Evolutionary conservation across 1,284 basidiomycete species (phyloP).

Genomic region (Irpex rosettiformis): DNA sequence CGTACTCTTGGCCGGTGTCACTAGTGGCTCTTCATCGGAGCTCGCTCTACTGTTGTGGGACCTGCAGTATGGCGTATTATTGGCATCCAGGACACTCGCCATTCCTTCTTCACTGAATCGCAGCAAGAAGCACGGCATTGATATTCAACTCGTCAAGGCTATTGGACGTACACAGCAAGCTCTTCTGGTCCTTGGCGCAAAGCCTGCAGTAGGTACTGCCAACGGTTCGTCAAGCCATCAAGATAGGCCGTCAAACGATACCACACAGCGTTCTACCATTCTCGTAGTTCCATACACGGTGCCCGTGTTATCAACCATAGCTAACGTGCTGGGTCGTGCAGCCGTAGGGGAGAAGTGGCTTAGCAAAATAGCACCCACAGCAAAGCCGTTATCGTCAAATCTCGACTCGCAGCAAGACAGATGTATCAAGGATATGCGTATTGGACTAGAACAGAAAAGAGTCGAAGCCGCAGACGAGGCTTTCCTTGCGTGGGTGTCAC

Average conservation of each 20-base stretch:
- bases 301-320: slow-evolving; percentile 53
- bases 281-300: slow-evolving; percentile 54
- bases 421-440: slow-evolving; percentile 36
- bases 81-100: slow-evolving; percentile 50
- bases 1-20: slow-evolving; percentile 53
- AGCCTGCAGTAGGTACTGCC: slow-evolving; percentile 18
- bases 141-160: slow-evolving; percentile 27
- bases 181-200: slow-evolving; percentile 51
- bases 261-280: slow-evolving; percentile 43
- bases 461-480: slow-evolving; percentile 38
- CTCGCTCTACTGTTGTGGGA: slow-evolving; percentile 68
- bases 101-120: slow-evolving; percentile 46
- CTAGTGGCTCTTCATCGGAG: slow-evolving; percentile 38
- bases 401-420: slow-evolving; percentile 31
- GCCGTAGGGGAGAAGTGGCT: slow-evolving; percentile 51
- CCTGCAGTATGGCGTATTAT: slow-evolving; percentile 62
- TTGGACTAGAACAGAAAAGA: slow-evolving; percentile 27
- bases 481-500: slow-evolving; percentile 50
- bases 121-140: slow-evolving; percentile 33
- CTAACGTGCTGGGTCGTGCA: slow-evolving; percentile 55
- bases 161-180: slow-evolving; percentile 42
- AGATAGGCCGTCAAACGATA: slow-evolving; percentile 11
- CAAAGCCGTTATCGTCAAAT: slow-evolving; percentile 8
- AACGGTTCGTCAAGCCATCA: slow-evolving; percentile 9
- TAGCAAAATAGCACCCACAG: not conserved